Base-by-base conservation (phyloP, 768 basidiomycete genomes). In the Leccinum ochraceum region DNA sequence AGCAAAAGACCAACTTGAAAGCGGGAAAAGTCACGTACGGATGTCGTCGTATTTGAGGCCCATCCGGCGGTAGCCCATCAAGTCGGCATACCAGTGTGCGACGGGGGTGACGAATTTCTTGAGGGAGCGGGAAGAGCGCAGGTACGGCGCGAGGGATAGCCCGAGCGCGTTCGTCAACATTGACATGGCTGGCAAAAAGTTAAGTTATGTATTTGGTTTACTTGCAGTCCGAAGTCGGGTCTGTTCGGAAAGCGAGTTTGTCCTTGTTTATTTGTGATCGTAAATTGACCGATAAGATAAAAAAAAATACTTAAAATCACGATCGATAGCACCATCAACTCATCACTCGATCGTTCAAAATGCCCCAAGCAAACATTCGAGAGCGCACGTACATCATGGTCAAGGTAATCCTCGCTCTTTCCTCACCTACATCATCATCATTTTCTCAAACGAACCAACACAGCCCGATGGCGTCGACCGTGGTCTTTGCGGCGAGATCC, bases 351-450 rank as follows among this genome's bases (percentile, higher is more conserved):
- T 10, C 48, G 24, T 67, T 74, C 90, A 90, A 89, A 24, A 63
- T 64, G 60, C 63, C 36, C 52, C 44, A 16, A n/a, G 28, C 1
- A 49, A 69, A 69, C 61, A 77, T 78, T 74, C 70, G 66, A 56
- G 95, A 98, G 76, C 94, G 93, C 77, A 96, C 95, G 77, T 98
- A 96, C 82, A 98, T 98, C 83, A 98, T 98, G 96, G 85, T 98
- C 89, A 99, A 98, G 94, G 93, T 88, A 61, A 44, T 9, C 32
- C 13, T 2, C 1, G 4, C 16, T 49, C 6, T 14, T 20, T 22
- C 10, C 13, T 14, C 11, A 11, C 37, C 39, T 14, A 1, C 28
- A 28, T 28, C 17, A 5, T 11, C 7, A 6, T 42, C 39, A 16
- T 7, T 14, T 37, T 14, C 14, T 24, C 17, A 14, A 32, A 32